These are phyloP conservation scores for Trichoderma koningii DNA, from an alignment of 2,329 filamentous ascomycete genomes.

Conservation along the genomic window DNA sequence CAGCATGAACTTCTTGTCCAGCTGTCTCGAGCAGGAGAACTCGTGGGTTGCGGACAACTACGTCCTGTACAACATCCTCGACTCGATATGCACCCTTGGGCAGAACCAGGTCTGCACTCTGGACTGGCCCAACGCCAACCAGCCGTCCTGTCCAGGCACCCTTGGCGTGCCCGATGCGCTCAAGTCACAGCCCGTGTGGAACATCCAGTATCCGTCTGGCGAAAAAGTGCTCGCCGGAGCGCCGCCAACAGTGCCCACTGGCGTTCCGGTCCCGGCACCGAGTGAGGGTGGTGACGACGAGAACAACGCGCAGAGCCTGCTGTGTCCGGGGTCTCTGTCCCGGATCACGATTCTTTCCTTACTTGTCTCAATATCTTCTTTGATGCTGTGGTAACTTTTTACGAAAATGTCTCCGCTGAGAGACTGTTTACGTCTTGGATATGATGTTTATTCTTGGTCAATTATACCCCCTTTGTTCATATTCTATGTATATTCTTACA, in stretches of 20 bases:
- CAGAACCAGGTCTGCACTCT: slow-evolving; percentile 50
- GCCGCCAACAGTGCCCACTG: slow-evolving; percentile 14
- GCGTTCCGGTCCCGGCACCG: slow-evolving; percentile 18
- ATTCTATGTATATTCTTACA: slow-evolving; percentile 20
- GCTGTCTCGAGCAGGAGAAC: slow-evolving; percentile 44
- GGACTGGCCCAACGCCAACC: slow-evolving; percentile 48
- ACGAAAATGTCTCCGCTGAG: slow-evolving; percentile 1
- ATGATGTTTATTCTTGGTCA: slow-evolving; percentile 26
- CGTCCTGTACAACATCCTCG: slow-evolving; percentile 54
- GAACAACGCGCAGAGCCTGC: not conserved
- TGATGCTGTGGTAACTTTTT: slow-evolving; percentile 9
- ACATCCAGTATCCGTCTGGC: slow-evolving; percentile 51
- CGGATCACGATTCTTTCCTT: slow-evolving; percentile 18
- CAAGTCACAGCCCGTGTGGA: slow-evolving; percentile 46
- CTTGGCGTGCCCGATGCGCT: slow-evolving; percentile 44
- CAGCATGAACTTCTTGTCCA: slow-evolving; percentile 55
- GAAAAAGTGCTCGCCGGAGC: slow-evolving; percentile 42
- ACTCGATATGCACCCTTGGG: slow-evolving; percentile 50
- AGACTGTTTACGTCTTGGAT: slow-evolving; percentile 22
- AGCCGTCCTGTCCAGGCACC: slow-evolving; percentile 47
- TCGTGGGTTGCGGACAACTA: slow-evolving; percentile 54
- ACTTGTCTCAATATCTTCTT: slow-evolving; percentile 4
- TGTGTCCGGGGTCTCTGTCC: not conserved
- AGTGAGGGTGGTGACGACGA: not conserved
- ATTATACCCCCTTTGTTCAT: slow-evolving; percentile 24